Percentiles rank a stretch among this genome's conserved stretches.
phyloP scores from a whole-genome alignment of 2,329 filamentous ascomycete genomes.

The Mycocentrospora acerina region DNA sequence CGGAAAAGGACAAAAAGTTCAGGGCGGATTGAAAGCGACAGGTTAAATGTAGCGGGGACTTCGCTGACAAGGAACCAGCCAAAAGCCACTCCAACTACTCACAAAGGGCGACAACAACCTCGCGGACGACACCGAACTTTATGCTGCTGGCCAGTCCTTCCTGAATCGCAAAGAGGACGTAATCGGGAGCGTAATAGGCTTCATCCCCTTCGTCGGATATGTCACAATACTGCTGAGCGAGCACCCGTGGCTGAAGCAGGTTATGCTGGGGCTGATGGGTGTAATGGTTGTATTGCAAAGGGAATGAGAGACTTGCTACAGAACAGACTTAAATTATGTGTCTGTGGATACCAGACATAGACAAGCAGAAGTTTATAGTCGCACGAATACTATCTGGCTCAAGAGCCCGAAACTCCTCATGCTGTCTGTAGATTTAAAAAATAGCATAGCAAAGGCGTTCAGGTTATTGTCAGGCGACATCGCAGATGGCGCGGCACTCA shows the following conservation, averaged over 20 bases:
- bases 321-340: neutral
- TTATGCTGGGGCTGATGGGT: constrained; percentile 92
- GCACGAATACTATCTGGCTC: no score
- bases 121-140: constrained; percentile 89
- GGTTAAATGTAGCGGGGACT: neutral
- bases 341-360: no score
- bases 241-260: constrained; percentile 95
- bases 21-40: neutral
- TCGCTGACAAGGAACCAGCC: constrained; percentile 35
- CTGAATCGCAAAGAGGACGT: constrained; percentile 81
- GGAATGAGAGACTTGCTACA: constrained; percentile 58
- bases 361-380: no score
- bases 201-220: constrained; percentile 93
- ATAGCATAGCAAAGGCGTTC: no score
- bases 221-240: constrained; percentile 95
- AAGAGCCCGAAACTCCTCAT: no score
- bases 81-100: constrained; percentile 65
- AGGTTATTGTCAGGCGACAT: neutral
- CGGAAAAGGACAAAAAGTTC: neutral
- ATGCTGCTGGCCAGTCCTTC: constrained; percentile 83
- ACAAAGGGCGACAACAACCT: constrained; percentile 98
- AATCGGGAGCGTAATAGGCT: constrained; percentile 87
- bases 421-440: no score
- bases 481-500: constrained; percentile 1
- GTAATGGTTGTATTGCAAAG: constrained; percentile 88